Evolutionary conservation across 495 filamentous ascomycete species (phyloP), one percentile per base, ranked within the genome.

Genomic region (Tuber microsphaerosporum): DNA sequence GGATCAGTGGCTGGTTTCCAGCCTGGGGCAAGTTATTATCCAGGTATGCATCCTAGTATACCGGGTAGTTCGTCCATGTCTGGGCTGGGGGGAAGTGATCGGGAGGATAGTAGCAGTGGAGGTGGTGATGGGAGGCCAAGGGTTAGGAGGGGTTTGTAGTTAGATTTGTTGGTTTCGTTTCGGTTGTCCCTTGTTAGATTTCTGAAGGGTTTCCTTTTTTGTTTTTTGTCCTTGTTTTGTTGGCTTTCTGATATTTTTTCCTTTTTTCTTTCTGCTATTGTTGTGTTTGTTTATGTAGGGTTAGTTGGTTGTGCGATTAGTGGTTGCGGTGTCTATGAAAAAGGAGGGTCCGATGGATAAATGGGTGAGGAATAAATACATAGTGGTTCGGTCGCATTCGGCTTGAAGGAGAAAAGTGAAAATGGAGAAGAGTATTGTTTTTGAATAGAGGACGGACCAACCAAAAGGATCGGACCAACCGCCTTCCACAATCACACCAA

Each of bases 11-110:
- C 39, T 39, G 71, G 71, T 71, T 48, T 75, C 9, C 71, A 70
- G 14, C 77, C 78, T 9, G 78, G 77, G 20, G 72, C 75, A 34
- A 79, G 77, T 31, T 79, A 79, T 51, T 46, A 79, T 42, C 77
- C 78, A 2, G 78, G 78, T 1, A 45, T 26, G 41, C 73, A 73
- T 46, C 78, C 73, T 2, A 80, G 70, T 17, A 72, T 80, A 22
- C 76, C 78, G 22, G 69, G 12, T 19, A 16, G 39, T 31, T 42
- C 9, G 42, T 71, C 31, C 14, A 26, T 41, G 37, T 8, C 43
- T 3, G 70, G 26, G 39, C 17, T 42, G 14, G 22, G 6, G 39
- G 43, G 39, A n/a, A 41, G 39, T 45, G 70, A 71, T 45, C 22
- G 70, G 3, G 70, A 71, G 22, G 43, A 41, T 41, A 45, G 43